Evolutionary conservation across 495 filamentous ascomycete genomes (phyloP).

Genomic region (Bathelium albidoporum): DNA sequence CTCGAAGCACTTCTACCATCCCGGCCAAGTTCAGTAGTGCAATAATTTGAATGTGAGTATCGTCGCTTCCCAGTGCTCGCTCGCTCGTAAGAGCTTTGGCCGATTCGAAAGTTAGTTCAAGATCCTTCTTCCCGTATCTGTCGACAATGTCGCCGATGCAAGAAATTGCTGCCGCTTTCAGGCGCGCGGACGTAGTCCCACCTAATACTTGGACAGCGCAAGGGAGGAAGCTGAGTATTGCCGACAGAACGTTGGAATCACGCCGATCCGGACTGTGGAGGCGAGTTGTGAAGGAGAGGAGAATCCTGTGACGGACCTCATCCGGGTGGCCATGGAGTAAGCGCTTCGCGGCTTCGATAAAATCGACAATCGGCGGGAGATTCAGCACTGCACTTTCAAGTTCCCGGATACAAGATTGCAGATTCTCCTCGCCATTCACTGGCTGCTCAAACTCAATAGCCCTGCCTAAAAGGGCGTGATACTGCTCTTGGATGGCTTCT

Average conservation of each 20-base stretch:
- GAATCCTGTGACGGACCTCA: constrained; percentile 63
- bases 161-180: constrained; percentile 70
- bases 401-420: neutral
- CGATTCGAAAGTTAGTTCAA: constrained; percentile 50
- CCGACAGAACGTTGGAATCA: constrained; percentile 16
- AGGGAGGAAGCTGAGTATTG: constrained; percentile 68
- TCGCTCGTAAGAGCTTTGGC: constrained; percentile 65
- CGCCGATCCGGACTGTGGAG: constrained; percentile 40
- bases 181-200: constrained; percentile 49
- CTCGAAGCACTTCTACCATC: constrained; percentile 74
- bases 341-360: constrained; percentile 71
- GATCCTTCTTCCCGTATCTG: constrained; percentile 81
- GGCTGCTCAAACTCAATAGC: constrained; percentile 23
- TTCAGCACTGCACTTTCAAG: constrained; percentile 47
- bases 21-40: constrained; percentile 82
- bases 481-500: constrained; percentile 16
- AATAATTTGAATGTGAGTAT: constrained; percentile 63
- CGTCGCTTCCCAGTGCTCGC: constrained; percentile 61
- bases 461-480: constrained; percentile 46
- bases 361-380: constrained; percentile 69
- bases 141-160: constrained; percentile 87
- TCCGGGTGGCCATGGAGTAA: constrained; percentile 63
- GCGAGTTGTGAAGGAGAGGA: constrained; percentile 66
- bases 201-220: constrained; percentile 63
- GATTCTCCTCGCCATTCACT: neutral